Base-by-base conservation (phyloP, 176 grass and related monocot species). In the Guadua angustifolia region DNA sequence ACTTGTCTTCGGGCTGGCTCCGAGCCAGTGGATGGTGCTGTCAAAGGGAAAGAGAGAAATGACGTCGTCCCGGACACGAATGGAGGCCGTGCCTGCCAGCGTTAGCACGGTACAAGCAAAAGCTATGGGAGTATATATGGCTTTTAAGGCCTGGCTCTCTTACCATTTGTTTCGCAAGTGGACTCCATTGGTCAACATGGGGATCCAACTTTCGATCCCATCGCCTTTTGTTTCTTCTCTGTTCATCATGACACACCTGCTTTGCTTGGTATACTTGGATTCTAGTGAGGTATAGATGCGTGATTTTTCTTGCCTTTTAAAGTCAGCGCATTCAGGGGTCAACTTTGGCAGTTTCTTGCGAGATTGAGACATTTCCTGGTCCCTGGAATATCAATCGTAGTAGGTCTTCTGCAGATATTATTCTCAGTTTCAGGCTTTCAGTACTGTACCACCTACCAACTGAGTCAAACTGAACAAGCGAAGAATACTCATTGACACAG, bases 321-420 rank as follows among this genome's bases (percentile, higher is more conserved):
- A 39, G 38, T 75, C 49, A 59, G 68, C 62, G 10, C 24, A 36
- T 47, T 52, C 36, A 3, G 0, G 18, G 44, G 26, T 64, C 32
- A 58, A 59, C 35, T 69, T 57, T 80, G 50, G 66, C 26, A 71
- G 78, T n/a, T 80, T 35, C 77, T 17, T 39, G 62, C 25, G 14
- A 22, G 29, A 79, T 7, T 9, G 21, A 32, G 25, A 46, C 42
- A 29, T 9, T 7, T 46, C 42, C 19, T 9, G 2, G 59, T 3
- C 26, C 6, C 3, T 1, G 5, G 46, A 64, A 45, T 7, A 0
- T 78, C 40, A 78, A 7, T 49, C 58, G 7, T 9, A 9, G 42
- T 13, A 43, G 59, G 59, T 36, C 10, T 38, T 49, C 11, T 59
- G 56, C 21, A 24, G 56, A 59, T 58, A 58, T 22, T 58, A 22